These are phyloP conservation scores for Salix suchowensis DNA, from an alignment of 345 rosid species.

Conservation along the genomic window DNA sequence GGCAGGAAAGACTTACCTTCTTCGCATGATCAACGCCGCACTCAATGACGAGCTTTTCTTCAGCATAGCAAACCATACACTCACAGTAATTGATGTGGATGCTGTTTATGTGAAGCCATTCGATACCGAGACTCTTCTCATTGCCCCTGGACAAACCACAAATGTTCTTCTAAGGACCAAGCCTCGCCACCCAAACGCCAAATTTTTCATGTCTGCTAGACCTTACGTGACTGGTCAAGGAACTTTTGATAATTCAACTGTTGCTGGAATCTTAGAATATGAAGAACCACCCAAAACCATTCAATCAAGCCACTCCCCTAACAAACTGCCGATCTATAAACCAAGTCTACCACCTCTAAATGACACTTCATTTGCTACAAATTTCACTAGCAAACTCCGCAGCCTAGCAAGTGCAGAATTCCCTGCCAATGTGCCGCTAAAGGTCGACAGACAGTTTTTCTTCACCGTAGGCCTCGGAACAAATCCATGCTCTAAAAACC, in stretches of 20 bases:
- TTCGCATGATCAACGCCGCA: background rate
- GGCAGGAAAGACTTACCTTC: background rate
- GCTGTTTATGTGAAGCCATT: slow-evolving; percentile 7
- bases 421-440: background rate
- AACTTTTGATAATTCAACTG: slow-evolving; percentile 4
- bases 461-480: slow-evolving; percentile 4
- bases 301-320: background rate
- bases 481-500: background rate
- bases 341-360: background rate
- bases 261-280: background rate
- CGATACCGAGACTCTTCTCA: background rate
- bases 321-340: background rate
- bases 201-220: background rate
- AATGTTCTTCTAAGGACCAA: slow-evolving; percentile 1
- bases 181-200: background rate
- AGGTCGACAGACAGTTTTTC: background rate
- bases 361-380: background rate
- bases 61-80: slow-evolving; percentile 6
- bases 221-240: slow-evolving; percentile 4
- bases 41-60: background rate
- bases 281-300: too few relatives aligned
- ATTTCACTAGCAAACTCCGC: background rate
- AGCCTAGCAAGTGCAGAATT: background rate
- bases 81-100: background rate
- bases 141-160: slow-evolving; percentile 3